Evolutionary conservation across 306 rosid species (phyloP).

Genomic region (Sicyos baderoa): DNA sequence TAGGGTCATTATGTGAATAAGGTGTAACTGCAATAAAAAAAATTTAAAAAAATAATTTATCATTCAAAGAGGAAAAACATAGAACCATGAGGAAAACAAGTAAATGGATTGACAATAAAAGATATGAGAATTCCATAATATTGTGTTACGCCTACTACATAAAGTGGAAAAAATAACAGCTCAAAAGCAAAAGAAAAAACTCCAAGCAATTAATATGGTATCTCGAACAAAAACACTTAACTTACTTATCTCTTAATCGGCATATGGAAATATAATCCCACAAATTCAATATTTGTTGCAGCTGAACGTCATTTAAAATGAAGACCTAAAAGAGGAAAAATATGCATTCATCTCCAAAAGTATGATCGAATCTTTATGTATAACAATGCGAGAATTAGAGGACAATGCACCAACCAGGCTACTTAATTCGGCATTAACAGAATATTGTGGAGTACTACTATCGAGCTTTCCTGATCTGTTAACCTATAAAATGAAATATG

Average conservation of each 20-base stretch:
- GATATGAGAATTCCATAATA: too few relatives aligned
- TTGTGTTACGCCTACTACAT: too few relatives aligned
- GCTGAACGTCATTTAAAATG: conserved; percentile 70
- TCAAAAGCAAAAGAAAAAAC: neutral
- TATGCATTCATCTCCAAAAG: neutral
- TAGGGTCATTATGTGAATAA: neutral
- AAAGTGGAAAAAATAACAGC: neutral
- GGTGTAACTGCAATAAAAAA: neutral
- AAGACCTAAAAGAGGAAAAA: conserved; percentile 38
- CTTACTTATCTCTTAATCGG: conserved; percentile 75
- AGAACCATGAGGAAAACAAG: neutral
- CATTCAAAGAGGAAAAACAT: neutral
- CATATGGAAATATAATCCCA: conserved; percentile 67
- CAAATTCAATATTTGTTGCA: conserved; percentile 53
- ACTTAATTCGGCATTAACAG: conserved; percentile 59
- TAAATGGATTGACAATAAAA: neutral
- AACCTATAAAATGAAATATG: conserved; percentile 42
- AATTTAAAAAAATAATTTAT: too few relatives aligned
- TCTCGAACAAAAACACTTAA: conserved; percentile 15
- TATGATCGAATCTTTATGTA: conserved; percentile 1
- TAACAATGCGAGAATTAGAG: conserved; percentile 13
- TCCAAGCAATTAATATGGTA: neutral
- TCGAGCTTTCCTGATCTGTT: conserved; percentile 70
- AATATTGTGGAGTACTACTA: conserved; percentile 55
- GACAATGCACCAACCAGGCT: conserved; percentile 56